Conservation (phyloP, 225 moss, liverwort and hornwort species). For the Thuidium tamariscinum region DNA sequence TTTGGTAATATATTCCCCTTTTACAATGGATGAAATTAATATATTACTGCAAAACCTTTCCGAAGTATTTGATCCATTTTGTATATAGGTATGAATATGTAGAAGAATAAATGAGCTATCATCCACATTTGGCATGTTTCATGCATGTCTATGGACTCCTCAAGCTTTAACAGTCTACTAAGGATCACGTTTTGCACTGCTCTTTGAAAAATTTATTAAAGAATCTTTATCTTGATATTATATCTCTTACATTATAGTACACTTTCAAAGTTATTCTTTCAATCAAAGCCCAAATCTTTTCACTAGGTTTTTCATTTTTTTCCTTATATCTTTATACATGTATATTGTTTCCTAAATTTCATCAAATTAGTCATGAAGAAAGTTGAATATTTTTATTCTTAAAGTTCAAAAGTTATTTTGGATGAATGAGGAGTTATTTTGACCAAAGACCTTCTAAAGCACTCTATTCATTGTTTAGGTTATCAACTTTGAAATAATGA, state of each 20-base stretch:
- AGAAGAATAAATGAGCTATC: too few relatives aligned
- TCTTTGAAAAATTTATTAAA: neutral
- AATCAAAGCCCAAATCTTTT: too few relatives aligned
- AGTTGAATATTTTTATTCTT: too few relatives aligned
- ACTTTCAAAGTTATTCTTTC: neutral
- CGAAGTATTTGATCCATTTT: neutral
- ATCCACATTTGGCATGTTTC: neutral
- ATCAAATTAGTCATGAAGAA: too few relatives aligned
- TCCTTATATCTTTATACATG: neutral
- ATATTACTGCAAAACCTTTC: neutral
- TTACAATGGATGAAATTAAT: neutral
- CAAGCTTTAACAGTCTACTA: neutral
- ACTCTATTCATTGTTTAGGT: rapidly evolving
- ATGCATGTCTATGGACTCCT: neutral
- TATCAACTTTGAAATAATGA: too few relatives aligned
- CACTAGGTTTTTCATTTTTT: too few relatives aligned
- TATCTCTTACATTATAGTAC: neutral
- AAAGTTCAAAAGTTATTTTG: neutral
- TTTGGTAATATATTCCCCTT: neutral
- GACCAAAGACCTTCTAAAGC: neutral
- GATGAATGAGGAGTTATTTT: neutral
- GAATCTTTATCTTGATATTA: rapidly evolving
- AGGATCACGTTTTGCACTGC: neutral
- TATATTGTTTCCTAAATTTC: too few relatives aligned
- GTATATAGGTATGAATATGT: rapidly evolving